A percentile compares a stretch with the other conserved stretches of the same genome.
These are phyloP conservation scores for Arthrobotrys megalospora DNA, from an alignment of 2,329 filamentous ascomycete genomes.

Conservation along the genomic window DNA sequence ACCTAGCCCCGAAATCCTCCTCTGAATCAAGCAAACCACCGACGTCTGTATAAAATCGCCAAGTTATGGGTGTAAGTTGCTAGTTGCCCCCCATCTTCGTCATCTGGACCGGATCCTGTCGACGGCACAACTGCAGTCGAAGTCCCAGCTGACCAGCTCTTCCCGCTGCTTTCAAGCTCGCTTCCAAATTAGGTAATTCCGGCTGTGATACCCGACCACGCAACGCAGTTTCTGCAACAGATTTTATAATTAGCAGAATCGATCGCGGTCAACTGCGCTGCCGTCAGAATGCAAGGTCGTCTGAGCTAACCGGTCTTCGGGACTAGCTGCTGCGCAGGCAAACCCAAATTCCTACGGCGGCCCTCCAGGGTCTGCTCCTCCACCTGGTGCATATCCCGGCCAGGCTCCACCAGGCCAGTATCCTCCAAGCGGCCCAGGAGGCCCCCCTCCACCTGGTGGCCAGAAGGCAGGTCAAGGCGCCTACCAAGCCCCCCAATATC, in stretches of 20 bases:
- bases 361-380: conserved; percentile 49
- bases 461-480: conserved; percentile 38
- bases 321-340: conserved; percentile 56
- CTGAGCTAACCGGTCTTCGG: conserved; percentile 40
- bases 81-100: conserved; percentile 6
- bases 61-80: conserved; percentile 59
- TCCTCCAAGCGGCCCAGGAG: conserved; percentile 34
- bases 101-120: conserved; percentile 27
- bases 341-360: conserved; percentile 58
- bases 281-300: background rate
- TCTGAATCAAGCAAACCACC: conserved; percentile 31
- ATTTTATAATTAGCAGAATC: background rate
- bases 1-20: conserved; percentile 17
- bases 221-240: conserved; percentile 57
- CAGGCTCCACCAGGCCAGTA: conserved; percentile 50
- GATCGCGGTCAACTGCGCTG: no score
- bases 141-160: conserved; percentile 47
- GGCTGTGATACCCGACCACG: conserved; percentile 35
- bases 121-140: no score
- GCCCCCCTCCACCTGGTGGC: conserved; percentile 35
- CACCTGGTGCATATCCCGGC: conserved; percentile 37
- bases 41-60: conserved; percentile 13
- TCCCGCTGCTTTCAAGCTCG: conserved; percentile 42
- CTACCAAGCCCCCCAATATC: conserved; percentile 52
- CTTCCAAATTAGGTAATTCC: conserved; percentile 61